Evolutionary conservation across 1,284 basidiomycete species (phyloP), one percentile per base, ranked within the genome.

Genomic region (Pseudozyma pruni): DNA sequence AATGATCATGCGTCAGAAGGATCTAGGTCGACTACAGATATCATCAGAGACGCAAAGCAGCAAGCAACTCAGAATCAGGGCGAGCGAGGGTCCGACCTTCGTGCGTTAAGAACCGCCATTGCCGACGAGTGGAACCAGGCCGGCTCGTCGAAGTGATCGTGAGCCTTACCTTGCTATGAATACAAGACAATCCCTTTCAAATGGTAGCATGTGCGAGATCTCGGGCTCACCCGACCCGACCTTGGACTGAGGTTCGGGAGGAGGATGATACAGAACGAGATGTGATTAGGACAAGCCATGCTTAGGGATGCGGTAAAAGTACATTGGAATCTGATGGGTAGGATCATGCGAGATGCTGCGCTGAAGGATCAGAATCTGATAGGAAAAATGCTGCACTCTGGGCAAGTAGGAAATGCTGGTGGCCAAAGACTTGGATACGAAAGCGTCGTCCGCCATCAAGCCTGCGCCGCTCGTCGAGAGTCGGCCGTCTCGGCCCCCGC

Each of bases 401-500:
- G n/a, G n/a, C n/a, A n/a, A n/a, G n/a, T n/a, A n/a, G n/a, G n/a
- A n/a, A n/a, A n/a, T n/a, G n/a, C n/a, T n/a, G n/a, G n/a, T n/a
- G n/a, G n/a, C n/a, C n/a, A n/a, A n/a, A n/a, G n/a, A n/a, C n/a
- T n/a, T n/a, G n/a, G n/a, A n/a, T n/a, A n/a, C n/a, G n/a, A n/a
- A n/a, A n/a, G n/a, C n/a, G n/a, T n/a, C n/a, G n/a, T n/a, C n/a
- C n/a, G n/a, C n/a, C n/a, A n/a, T 59, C 40, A 59, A 10, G 49
- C 33, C 45, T 70, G 67, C 8, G 60, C 49, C n/a, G 67, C 67
- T 42, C 54, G 52, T 32, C 39, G 51, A n/a, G 63, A 68, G 33
- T 72, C 70, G 29, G 64, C 63, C 11, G 64, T 63, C 25, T 63
- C 64, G n/a, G 55, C 64, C 38, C 64, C 70, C 1, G 70, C 70